Evolutionary conservation across 345 rosid genomes (phyloP), one percentile per base, ranked within the genome.

Genomic region (Litchi chinensis): DNA sequence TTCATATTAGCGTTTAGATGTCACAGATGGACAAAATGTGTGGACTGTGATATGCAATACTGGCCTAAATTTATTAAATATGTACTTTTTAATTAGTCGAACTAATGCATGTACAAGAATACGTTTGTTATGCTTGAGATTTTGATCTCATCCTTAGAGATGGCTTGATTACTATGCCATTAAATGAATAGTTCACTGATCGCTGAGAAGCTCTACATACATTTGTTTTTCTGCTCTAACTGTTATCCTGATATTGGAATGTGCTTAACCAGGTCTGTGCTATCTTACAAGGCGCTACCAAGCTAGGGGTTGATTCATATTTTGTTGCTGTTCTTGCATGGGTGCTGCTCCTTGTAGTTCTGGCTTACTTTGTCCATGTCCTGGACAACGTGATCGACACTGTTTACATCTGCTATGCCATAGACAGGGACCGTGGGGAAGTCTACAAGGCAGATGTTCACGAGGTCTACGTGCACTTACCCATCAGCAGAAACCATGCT

Each of bases 331-430:
- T 76, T 26, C 76, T 93, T 28, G 92, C 97, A 37, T 94, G 96
- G 95, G 71, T 76, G 40, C 48, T 94, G 56, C 87, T 93, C 75
- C 79, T 89, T 0, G 54, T 90, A 69, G 83, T 90, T 13, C 76
- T 94, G 81, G 88, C 89, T 39, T 92, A 86, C 90, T 93, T 96
- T 50, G 87, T 90, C 65, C 95, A 90, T 72, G 92, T 94, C n/a
- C 78, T 96, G 63, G 98, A 94, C 81, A 85, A 94, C 77, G 96
- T 91, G 84, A 91, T 95, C 1, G 97, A 95, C 82, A 91, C 93
- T 1, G 82, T 95, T 50, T 93, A 96, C 24, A 76, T 96, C 18
- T 93, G 98, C 79, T 96, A 90, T 48, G 98, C 97, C 5, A 74
- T 96, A 16, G 98, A 96, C 75, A 82, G 83, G 77, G 98, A 96